Conservation (phyloP, 1,284 basidiomycete genomes). For the Leccinum solheimii region DNA sequence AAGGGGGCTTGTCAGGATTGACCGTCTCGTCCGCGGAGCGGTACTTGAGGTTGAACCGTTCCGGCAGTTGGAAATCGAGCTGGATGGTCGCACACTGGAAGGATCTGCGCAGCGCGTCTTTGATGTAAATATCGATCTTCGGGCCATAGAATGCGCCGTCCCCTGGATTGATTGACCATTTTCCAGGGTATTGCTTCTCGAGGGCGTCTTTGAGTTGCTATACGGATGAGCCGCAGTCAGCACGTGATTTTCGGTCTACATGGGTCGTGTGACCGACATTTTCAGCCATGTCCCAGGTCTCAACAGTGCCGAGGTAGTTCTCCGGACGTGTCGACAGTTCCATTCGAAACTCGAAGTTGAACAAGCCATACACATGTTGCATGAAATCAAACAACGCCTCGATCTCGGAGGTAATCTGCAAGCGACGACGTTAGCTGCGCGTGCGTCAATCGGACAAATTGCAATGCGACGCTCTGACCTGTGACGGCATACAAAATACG, state of each 20-base stretch:
- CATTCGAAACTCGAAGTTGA: conserved; percentile 96
- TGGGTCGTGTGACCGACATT: conserved; percentile 44
- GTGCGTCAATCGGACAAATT: not conserved
- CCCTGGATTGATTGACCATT: conserved; percentile 94
- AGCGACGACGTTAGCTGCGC: not conserved
- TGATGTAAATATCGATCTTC: conserved; percentile 98
- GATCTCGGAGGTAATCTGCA: conserved; percentile 87
- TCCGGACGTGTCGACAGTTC: conserved; percentile 97
- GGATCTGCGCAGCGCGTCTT: conserved; percentile 88
- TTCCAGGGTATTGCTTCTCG: conserved; percentile 84
- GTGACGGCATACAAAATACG: conserved; percentile 95
- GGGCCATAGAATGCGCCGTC: conserved; percentile 98
- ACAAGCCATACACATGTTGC: conserved; percentile 91
- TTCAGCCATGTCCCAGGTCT: conserved; percentile 91
- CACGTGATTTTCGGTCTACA: not conserved
- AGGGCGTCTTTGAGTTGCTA: conserved; percentile 86
- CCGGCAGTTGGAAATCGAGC: conserved; percentile 99
- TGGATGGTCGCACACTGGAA: conserved; percentile 99
- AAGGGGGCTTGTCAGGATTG: conserved; percentile 57
- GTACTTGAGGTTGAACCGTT: conserved; percentile 95
- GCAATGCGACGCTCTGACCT: conserved; percentile 48
- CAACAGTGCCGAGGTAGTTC: conserved; percentile 88
- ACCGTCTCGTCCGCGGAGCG: conserved; percentile 65
- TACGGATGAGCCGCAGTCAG: conserved; percentile 8
- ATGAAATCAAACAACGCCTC: conserved; percentile 91